phyloP scores from a whole-genome alignment of 108 stramenopile genomes.

The Nitzschia inconspicua region DNA sequence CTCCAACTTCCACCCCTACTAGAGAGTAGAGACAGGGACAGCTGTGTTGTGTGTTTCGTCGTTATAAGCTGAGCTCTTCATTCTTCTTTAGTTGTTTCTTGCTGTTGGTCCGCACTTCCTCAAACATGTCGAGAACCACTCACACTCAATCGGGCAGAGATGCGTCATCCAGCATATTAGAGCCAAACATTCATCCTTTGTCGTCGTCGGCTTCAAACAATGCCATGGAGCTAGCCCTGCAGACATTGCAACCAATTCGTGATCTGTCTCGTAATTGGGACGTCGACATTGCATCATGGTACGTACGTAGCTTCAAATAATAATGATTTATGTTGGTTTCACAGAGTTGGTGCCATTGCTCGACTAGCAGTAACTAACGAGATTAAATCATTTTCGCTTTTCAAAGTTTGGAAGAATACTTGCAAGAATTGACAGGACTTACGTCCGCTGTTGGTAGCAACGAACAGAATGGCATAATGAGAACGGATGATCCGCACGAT shows the following conservation, averaged over 20 bases:
- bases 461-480: not conserved
- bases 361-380: not conserved
- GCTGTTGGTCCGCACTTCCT: too few species aligned
- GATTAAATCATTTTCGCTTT: not conserved
- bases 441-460: not conserved
- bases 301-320: slow-evolving; percentile 5
- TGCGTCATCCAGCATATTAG: too few species aligned
- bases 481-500: slow-evolving; percentile 37
- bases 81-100: too few species aligned
- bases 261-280: slow-evolving; percentile 95
- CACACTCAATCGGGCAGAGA: too few species aligned
- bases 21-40: too few species aligned
- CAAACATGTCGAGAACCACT: too few species aligned
- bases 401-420: slow-evolving; percentile 54
- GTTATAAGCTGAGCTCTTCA: too few species aligned
- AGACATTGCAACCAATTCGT: slow-evolving; percentile 79
- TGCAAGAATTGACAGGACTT: slow-evolving; percentile 39
- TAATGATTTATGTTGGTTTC: not conserved
- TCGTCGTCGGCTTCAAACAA: too few species aligned
- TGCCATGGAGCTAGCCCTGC: slow-evolving; percentile 32
- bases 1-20: too few species aligned
- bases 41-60: too few species aligned
- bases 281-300: slow-evolving; percentile 92
- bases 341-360: too few species aligned
- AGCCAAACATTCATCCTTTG: too few species aligned